Evolutionary conservation across 2,329 filamentous ascomycete genomes (phyloP), one percentile per base, ranked within the genome.

Genomic region (Dactylellina haptotyla): DNA sequence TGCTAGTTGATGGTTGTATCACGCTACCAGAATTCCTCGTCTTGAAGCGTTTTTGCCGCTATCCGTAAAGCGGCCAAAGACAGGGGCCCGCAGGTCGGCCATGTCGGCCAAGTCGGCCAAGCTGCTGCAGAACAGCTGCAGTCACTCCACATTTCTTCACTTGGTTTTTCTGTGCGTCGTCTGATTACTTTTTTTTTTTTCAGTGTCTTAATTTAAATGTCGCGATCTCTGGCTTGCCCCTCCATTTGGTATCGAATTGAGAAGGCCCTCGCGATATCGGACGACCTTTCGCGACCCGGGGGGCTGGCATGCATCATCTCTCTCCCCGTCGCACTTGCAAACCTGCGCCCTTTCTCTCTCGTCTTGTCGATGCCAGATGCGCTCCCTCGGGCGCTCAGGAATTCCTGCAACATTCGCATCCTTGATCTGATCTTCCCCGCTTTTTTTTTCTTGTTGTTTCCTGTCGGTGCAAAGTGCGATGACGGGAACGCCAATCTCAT

Each of bases 11-110:
- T n/a, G n/a, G n/a, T n/a, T 37, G 50, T 48, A 58, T 67, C 63
- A 67, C 63, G 63, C 63, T 67, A 67, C 63, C 63, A 66, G 23
- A 39, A 34, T 65, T 58, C 32, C 32, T 54, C n/a, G 26, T 12
- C 26, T 20, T 18, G 25, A 5, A 5, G 18, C 23, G 6, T 54
- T 48, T n/a, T 39, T 67, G 63, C 63, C 63, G 63, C 53, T 53
- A 51, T 67, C 63, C 63, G 63, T 26, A 57, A 59, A 64, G 20
- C 59, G 4, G 45, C 18, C 5, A 46, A 28, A 25, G 37, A 37
- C 62, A 57, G 62, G 62, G 62, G 41, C 16, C 16, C 18, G n/a
- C 39, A 8, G 26, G 34, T 46, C 41, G 51, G 62, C 63, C 64
- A 69, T 54, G 64, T 23, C n/a, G 25, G 30, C 23, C 43, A 10